A percentile compares a stretch with the other conserved stretches of the same genome.
Evolutionary conservation across 2,329 filamentous ascomycete species (phyloP).

Genomic region (Alternaria conjuncta): DNA sequence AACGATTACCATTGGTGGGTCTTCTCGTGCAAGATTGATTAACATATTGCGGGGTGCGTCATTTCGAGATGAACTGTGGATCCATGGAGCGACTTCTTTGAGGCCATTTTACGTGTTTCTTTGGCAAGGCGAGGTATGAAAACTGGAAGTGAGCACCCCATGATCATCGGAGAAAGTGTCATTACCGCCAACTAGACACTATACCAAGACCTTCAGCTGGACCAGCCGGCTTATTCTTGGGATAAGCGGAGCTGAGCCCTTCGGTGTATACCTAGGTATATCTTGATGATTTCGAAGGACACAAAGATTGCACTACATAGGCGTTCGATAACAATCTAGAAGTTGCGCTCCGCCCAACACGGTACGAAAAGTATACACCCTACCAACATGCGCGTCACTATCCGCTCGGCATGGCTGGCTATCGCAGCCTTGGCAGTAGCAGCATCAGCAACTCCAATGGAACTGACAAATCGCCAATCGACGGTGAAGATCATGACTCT

Average conservation of each 20-base stretch:
- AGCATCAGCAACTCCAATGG: constrained; percentile 3
- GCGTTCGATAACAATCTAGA: not conserved
- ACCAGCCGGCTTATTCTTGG: not conserved
- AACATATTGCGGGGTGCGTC: not conserved
- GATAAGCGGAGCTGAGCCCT: not conserved
- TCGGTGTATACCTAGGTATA: rapidly evolving
- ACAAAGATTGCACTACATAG: not conserved
- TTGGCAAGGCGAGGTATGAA: not conserved
- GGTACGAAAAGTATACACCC: not conserved
- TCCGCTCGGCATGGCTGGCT: not conserved
- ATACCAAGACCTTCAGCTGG: not conserved
- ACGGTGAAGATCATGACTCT: constrained; percentile 33
- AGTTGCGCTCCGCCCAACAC: not conserved
- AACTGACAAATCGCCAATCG: constrained; percentile 12
- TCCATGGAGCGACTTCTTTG: not conserved
- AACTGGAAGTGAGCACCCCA: not conserved
- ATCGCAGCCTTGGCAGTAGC: not conserved
- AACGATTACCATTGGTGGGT: not conserved
- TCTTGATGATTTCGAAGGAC: no score
- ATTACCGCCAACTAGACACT: no score
- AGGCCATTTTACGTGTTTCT: not conserved
- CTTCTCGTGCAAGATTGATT: not conserved
- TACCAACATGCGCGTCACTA: not conserved
- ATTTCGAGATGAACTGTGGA: not conserved
- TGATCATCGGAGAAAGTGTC: not conserved